Percentiles rank a stretch among this genome's conserved stretches.
Evolutionary conservation across 2,329 filamentous ascomycete species (phyloP).

Genomic region (Thermomyces lanuginosus): DNA sequence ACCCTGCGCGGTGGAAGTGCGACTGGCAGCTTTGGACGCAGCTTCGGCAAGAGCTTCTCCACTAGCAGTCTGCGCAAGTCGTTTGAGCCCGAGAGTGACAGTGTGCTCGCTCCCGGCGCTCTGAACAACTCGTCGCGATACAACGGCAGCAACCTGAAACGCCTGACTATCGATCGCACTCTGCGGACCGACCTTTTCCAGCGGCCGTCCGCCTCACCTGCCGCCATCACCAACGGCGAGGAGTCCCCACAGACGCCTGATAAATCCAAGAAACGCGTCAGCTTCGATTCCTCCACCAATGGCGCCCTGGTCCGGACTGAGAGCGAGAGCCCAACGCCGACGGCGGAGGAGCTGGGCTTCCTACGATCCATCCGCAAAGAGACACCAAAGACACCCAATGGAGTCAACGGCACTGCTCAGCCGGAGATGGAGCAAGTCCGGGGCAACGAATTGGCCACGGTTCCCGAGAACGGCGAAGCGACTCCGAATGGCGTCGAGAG

Average conservation of each 20-base stretch:
- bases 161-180: conserved; percentile 78
- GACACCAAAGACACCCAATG: conserved; percentile 32
- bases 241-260: conserved; percentile 22
- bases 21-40: conserved; percentile 46
- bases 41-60: conserved; percentile 73
- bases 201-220: conserved; percentile 20
- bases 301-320: conserved; percentile 39
- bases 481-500: conserved; percentile 20
- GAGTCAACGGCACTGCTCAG: conserved; percentile 22
- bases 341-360: conserved; percentile 43
- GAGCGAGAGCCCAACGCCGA: conserved; percentile 35
- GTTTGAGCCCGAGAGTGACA: conserved; percentile 61
- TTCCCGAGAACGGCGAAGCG: conserved; percentile 44
- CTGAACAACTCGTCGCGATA: conserved; percentile 57
- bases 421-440: conserved; percentile 56
- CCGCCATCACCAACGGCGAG: conserved; percentile 22
- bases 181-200: conserved; percentile 51
- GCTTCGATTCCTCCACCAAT: conserved; percentile 57
- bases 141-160: conserved; percentile 62
- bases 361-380: conserved; percentile 38
- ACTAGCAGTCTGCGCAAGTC: conserved; percentile 70
- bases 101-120: conserved; percentile 68
- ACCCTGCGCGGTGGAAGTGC: conserved; percentile 20
- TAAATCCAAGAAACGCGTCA: conserved; percentile 60
- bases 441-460: conserved; percentile 60